These are phyloP conservation scores for Xanthoconium separans DNA, from an alignment of 1,284 basidiomycete species.

Conservation along the genomic window DNA sequence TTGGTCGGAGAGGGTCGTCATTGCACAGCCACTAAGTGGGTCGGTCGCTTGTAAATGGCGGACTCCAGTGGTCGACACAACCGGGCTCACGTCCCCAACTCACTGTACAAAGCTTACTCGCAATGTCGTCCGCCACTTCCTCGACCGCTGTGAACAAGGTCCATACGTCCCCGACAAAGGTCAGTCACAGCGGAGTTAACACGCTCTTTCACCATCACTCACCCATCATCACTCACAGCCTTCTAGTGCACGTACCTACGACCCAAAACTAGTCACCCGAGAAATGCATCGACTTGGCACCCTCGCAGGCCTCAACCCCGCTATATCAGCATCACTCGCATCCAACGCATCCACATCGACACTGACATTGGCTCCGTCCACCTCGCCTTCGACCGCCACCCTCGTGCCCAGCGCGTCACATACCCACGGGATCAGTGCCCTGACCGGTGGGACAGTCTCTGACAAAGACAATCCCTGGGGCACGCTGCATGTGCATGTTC, in stretches of 20 bases:
- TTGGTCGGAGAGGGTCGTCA: conserved; percentile 36
- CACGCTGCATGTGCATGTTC: conserved; percentile 78
- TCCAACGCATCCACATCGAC: conserved; percentile 38
- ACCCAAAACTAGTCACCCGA: conserved; percentile 67
- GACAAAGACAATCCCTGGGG: conserved; percentile 72
- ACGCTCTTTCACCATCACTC: conserved; percentile 5
- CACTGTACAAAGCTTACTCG: no score
- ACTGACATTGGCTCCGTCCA: conserved; percentile 31
- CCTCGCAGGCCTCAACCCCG: conserved; percentile 47
- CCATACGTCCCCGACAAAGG: conserved; percentile 70
- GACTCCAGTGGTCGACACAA: no score
- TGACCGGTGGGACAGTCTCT: conserved; percentile 11
- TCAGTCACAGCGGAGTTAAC: conserved; percentile 33
- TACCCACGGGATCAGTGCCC: conserved; percentile 23
- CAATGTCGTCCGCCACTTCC: conserved; percentile 28
- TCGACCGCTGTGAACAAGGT: conserved; percentile 27
- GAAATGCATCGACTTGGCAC: conserved; percentile 78
- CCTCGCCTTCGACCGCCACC: conserved; percentile 23
- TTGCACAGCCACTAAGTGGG: conserved; percentile 27
- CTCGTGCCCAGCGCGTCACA: conserved; percentile 21
- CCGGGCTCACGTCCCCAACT: no score
- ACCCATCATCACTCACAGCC: conserved; percentile 46
- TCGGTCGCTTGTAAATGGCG: conserved; percentile 8
- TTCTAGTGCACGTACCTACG: conserved; percentile 55
- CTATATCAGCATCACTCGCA: conserved; percentile 37